Conservation (phyloP, 257 asterid genomes). For the Lycium ferocissimum region DNA sequence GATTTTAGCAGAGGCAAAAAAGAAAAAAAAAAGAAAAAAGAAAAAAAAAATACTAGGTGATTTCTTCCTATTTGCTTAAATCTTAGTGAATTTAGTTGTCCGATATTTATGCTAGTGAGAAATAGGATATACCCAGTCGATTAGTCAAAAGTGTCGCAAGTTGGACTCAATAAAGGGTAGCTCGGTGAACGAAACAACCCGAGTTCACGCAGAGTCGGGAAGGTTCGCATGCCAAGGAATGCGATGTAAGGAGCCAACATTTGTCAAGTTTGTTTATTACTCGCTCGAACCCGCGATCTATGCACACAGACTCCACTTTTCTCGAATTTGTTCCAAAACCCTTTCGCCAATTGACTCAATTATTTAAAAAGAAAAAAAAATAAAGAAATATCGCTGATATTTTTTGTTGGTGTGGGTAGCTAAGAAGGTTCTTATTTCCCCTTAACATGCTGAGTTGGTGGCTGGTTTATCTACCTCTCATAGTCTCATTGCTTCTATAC, state of each 20-base stretch:
- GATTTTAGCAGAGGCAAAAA: too few relatives aligned
- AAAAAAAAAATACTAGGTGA: background rate
- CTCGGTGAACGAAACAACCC: background rate
- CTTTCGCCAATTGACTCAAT: background rate
- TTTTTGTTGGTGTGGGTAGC: background rate
- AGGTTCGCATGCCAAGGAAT: fast-evolving
- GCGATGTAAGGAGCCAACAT: background rate
- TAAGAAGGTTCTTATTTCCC: background rate
- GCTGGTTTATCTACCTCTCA: background rate
- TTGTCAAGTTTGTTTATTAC: too few relatives aligned
- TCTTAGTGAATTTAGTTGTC: background rate
- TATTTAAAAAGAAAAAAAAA: background rate
- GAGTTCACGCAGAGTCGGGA: background rate
- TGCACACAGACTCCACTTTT: too few relatives aligned
- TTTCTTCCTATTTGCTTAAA: background rate
- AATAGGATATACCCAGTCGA: background rate
- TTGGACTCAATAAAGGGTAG: background rate
- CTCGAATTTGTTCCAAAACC: too few relatives aligned
- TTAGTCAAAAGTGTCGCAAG: background rate
- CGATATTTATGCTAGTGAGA: background rate
- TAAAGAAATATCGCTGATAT: background rate
- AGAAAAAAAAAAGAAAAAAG: too few relatives aligned
- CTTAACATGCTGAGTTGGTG: background rate
- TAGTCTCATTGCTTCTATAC: background rate
- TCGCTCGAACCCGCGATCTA: background rate